Evolutionary conservation across 768 basidiomycete species (phyloP).

Genomic region (Lentinula edodes): DNA sequence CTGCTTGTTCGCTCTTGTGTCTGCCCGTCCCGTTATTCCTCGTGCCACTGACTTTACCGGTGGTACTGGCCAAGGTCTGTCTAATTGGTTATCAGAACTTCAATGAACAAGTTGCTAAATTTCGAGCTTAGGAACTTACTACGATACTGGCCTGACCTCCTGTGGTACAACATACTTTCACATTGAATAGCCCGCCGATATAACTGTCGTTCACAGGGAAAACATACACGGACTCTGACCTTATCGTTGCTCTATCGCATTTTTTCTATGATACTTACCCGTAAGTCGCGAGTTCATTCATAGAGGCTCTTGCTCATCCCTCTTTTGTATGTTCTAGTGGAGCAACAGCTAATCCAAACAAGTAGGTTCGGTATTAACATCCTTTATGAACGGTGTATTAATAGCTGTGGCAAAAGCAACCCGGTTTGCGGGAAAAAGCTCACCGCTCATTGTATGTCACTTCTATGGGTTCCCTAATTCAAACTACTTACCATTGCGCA

Average conservation of each 20-base stretch:
- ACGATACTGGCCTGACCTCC: constrained; percentile 30
- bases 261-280: constrained; percentile 35
- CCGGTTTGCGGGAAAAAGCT: constrained; percentile 40
- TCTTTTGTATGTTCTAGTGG: neutral
- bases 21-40: neutral
- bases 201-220: constrained; percentile 4
- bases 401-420: constrained; percentile 24
- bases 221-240: constrained; percentile 27
- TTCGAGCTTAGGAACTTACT: constrained; percentile 25
- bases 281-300: constrained; percentile 16
- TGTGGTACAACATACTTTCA: constrained; percentile 20
- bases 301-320: neutral
- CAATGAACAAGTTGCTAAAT: neutral
- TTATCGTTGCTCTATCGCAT: constrained; percentile 32
- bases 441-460: constrained; percentile 28
- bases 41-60: neutral
- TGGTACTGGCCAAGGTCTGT: constrained; percentile 1
- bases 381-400: neutral
- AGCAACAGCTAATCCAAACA: constrained; percentile 2
- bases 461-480: no score
- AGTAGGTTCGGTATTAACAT: neutral
- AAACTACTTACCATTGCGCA: constrained; percentile 12
- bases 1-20: neutral
- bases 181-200: neutral
- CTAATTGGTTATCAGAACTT: neutral